These are phyloP conservation scores for Pugionium cornutum DNA, from an alignment of 345 rosid species.

Conservation along the genomic window DNA sequence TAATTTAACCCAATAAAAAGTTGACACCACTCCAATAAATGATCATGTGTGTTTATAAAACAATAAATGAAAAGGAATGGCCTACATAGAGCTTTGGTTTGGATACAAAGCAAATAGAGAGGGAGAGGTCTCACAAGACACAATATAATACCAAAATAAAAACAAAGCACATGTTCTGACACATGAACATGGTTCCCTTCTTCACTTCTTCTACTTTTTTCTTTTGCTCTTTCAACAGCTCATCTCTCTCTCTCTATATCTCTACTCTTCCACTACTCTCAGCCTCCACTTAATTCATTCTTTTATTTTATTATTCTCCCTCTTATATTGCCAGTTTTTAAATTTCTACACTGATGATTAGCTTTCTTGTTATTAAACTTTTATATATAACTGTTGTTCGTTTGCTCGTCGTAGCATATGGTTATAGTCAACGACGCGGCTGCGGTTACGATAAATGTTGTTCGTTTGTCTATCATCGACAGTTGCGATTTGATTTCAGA, in stretches of 20 bases:
- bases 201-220: conserved; percentile 39
- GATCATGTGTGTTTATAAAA: background rate
- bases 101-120: conserved; percentile 40
- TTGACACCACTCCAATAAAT: conserved; percentile 1
- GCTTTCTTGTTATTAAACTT: conserved; percentile 24
- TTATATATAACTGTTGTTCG: background rate
- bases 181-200: conserved; percentile 43
- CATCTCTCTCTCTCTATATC: conserved; percentile 35
- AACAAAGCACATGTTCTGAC: conserved; percentile 47
- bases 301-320: conserved; percentile 10
- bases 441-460: too few species aligned
- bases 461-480: too few species aligned
- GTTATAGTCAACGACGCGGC: too few species aligned
- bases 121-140: conserved; percentile 34
- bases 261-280: conserved; percentile 44
- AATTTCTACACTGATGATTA: conserved; percentile 24
- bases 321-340: background rate
- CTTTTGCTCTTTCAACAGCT: conserved; percentile 39
- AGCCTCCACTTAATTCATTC: conserved; percentile 39
- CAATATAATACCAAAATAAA: conserved; percentile 32
- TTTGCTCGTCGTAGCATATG: too few species aligned
- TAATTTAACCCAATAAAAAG: too few species aligned
- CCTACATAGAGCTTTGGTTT: conserved; percentile 41
- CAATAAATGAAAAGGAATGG: conserved; percentile 31
- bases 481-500: too few species aligned